phyloP scores from a whole-genome alignment of 2,329 filamentous ascomycete genomes.

The Fusarium liriodendri region DNA sequence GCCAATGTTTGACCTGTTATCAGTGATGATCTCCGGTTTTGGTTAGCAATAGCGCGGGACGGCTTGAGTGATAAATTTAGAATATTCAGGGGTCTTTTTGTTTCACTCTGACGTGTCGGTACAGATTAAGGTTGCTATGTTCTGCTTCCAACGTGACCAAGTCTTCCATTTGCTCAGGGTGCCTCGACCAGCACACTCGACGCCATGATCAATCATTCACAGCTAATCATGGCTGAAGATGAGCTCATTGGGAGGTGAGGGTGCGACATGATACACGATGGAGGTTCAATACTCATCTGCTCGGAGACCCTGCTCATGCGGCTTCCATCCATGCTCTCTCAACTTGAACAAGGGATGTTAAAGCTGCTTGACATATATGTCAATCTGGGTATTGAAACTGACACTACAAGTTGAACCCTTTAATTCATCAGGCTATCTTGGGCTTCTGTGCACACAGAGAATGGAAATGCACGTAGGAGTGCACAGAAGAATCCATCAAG shows the following conservation, averaged over 20 bases:
- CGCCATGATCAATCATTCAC: neutral
- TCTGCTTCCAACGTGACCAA: neutral
- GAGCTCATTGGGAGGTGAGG: neutral
- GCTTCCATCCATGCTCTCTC: neutral
- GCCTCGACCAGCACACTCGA: neutral
- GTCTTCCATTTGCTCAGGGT: neutral
- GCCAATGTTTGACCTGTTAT: neutral
- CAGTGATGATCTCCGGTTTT: neutral
- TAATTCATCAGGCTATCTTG: neutral
- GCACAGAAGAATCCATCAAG: slow-evolving; percentile 42
- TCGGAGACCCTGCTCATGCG: neutral
- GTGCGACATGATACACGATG: neutral
- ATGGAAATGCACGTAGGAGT: slow-evolving; percentile 33
- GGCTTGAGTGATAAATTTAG: neutral
- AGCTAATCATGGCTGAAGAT: neutral
- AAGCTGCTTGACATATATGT: neutral
- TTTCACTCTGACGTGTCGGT: neutral
- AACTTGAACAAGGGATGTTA: neutral
- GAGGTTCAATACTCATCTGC: neutral
- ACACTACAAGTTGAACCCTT: neutral
- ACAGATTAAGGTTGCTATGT: neutral
- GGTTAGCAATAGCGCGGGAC: neutral
- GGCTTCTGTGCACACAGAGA: slow-evolving; percentile 27
- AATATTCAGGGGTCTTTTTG: neutral
- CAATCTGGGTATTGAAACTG: neutral